Percentiles rank a stretch among this genome's conserved stretches.
phyloP scores from a whole-genome alignment of 169 alveolate genomes.

The Plasmodium gonderi region DNA sequence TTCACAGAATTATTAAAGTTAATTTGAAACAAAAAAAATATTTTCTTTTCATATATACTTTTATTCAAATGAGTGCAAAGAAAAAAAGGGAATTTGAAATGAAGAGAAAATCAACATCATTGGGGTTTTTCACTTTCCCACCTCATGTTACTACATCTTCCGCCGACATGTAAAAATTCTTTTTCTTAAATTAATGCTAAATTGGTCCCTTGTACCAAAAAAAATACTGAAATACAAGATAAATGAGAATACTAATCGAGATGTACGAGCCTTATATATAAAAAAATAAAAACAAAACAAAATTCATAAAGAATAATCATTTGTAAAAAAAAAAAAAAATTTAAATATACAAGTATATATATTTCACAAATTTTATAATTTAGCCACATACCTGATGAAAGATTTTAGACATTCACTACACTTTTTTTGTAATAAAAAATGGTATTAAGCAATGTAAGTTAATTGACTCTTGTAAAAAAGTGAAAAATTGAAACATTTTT shows the following conservation, averaged over 20 bases:
- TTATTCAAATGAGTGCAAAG: neutral
- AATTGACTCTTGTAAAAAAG: no score
- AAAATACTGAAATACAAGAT: neutral
- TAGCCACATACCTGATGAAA: no score
- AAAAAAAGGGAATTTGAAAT: neutral
- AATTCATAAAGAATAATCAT: neutral
- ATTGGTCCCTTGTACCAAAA: neutral
- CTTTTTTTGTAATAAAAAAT: no score
- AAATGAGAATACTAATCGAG: neutral
- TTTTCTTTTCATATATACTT: neutral
- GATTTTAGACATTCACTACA: no score
- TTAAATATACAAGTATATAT: no score
- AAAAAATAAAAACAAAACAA: neutral
- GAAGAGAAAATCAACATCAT: neutral
- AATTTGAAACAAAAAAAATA: neutral
- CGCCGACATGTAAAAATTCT: neutral
- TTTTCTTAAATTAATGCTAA: neutral
- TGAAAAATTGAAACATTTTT: no score
- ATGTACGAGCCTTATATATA: neutral
- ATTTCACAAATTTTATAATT: no score
- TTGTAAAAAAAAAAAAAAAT: no score
- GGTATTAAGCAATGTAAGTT: no score
- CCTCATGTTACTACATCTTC: neutral
- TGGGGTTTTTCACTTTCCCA: neutral
- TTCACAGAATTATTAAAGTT: neutral